Conservation (phyloP, 2,329 filamentous ascomycete genomes). For the Ophiostoma quercus region DNA sequence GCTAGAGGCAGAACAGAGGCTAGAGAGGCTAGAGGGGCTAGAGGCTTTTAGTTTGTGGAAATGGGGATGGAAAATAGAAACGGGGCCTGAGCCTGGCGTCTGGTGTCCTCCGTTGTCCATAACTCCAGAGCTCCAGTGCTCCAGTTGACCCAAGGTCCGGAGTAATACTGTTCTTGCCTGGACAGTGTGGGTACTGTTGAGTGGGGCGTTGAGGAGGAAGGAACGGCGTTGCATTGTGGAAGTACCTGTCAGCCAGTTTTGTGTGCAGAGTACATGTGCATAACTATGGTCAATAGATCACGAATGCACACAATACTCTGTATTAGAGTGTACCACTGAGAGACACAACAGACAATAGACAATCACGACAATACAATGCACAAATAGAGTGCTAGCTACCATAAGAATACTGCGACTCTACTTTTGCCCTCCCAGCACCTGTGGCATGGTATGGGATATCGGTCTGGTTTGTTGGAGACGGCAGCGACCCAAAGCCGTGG, state of each 20-base stretch:
- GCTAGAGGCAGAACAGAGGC: neutral
- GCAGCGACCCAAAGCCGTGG: neutral
- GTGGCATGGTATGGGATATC: neutral
- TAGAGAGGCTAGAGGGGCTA: no score
- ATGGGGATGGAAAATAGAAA: neutral
- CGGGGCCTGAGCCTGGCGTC: neutral
- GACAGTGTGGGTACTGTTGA: slow-evolving; percentile 6
- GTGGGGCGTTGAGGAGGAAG: neutral
- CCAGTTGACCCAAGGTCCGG: neutral
- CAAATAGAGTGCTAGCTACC: neutral
- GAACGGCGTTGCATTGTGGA: neutral
- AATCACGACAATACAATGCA: neutral
- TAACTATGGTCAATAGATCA: neutral
- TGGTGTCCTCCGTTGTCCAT: slow-evolving; percentile 3
- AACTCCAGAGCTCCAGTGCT: neutral
- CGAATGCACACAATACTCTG: no score
- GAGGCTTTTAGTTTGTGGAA: neutral
- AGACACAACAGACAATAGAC: no score
- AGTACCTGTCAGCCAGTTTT: neutral
- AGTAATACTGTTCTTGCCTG: slow-evolving; percentile 3
- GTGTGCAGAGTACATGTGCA: neutral
- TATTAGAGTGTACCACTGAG: no score
- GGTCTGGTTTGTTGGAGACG: neutral
- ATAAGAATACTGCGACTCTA: neutral
- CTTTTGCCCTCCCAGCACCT: neutral